A percentile compares a stretch with the other conserved stretches of the same genome.
Conservation (phyloP, 805 yeast genomes). For the Ogataea zsoltii region DNA sequence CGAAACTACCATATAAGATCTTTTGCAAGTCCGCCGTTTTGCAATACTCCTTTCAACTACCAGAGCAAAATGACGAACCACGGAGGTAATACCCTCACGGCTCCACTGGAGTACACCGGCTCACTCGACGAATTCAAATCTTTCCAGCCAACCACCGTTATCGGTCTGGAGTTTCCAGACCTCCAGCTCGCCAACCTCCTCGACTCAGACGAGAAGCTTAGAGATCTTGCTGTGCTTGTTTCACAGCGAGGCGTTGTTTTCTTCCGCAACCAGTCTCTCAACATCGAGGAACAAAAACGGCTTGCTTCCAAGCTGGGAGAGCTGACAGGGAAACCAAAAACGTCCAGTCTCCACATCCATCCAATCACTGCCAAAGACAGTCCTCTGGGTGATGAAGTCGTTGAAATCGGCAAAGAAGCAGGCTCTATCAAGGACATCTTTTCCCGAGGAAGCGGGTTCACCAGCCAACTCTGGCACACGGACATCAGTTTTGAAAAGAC, state of each 20-base stretch:
- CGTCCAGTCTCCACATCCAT: constrained; percentile 2
- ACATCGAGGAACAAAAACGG: neutral
- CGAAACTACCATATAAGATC: too few species aligned
- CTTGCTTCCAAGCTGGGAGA: neutral
- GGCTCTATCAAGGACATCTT: too few species aligned
- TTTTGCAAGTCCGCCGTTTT: too few species aligned
- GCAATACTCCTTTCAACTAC: too few species aligned
- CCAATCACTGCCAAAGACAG: too few species aligned
- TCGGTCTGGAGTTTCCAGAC: constrained; percentile 4
- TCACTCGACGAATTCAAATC: neutral
- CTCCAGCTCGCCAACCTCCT: neutral
- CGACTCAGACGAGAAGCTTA: neutral
- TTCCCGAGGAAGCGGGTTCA: too few species aligned
- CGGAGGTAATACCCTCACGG: constrained; percentile 1
- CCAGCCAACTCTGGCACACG: too few species aligned
- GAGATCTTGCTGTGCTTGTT: constrained; percentile 3
- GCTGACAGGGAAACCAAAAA: neutral
- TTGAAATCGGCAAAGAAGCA: too few species aligned
- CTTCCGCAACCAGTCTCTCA: neutral
- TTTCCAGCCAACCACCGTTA: constrained; percentile 1
- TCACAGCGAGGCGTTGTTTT: constrained; percentile 3
- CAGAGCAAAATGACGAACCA: neutral
- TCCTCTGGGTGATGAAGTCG: too few species aligned
- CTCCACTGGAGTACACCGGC: neutral
- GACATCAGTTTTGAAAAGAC: constrained; percentile 55